Conservation (phyloP, 2,329 filamentous ascomycete genomes). For the Trichophyton simii region DNA sequence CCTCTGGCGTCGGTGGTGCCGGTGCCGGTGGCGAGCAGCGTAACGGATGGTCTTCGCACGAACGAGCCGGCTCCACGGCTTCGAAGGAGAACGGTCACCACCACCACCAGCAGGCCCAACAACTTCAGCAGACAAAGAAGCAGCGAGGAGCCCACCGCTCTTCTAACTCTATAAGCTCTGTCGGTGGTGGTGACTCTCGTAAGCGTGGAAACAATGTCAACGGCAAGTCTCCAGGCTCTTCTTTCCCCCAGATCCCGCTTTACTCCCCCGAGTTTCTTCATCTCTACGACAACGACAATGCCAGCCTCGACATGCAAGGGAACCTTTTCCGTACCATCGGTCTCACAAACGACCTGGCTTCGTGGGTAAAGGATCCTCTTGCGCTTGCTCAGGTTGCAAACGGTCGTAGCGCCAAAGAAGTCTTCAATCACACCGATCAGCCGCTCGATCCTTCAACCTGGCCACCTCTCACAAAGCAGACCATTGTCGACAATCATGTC, state of each 20-base stretch:
- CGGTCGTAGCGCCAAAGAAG: slow-evolving; percentile 49
- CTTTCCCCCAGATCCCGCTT: slow-evolving; percentile 52
- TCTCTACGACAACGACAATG: slow-evolving; percentile 53
- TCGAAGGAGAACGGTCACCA: slow-evolving; percentile 29
- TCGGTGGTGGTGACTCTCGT: slow-evolving; percentile 44
- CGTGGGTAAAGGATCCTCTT: slow-evolving; percentile 65
- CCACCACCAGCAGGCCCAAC: slow-evolving; percentile 39
- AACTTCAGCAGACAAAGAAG: slow-evolving; percentile 56
- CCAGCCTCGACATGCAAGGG: slow-evolving; percentile 48
- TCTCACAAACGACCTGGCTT: slow-evolving; percentile 60
- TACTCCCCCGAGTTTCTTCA: slow-evolving; percentile 66
- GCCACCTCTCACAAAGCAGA: slow-evolving; percentile 41
- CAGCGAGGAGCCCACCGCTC: slow-evolving; percentile 64
- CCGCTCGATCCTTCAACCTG: slow-evolving; percentile 43
- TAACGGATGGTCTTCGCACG: slow-evolving; percentile 51
- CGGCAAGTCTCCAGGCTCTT: slow-evolving; percentile 37
- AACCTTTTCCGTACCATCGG: slow-evolving; percentile 68
- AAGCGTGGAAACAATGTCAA: slow-evolving; percentile 61
- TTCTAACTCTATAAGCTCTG: slow-evolving; percentile 62
- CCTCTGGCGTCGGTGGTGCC: slow-evolving; percentile 24
- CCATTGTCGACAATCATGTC: slow-evolving; percentile 38
- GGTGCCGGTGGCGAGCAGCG: slow-evolving; percentile 35
- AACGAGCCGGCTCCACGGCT: slow-evolving; percentile 44
- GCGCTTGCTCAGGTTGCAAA: slow-evolving; percentile 56
- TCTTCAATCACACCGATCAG: slow-evolving; percentile 53